These are phyloP conservation scores for Aspergillus quadrilineatus DNA, from an alignment of 2,329 filamentous ascomycete species.

Conservation along the genomic window DNA sequence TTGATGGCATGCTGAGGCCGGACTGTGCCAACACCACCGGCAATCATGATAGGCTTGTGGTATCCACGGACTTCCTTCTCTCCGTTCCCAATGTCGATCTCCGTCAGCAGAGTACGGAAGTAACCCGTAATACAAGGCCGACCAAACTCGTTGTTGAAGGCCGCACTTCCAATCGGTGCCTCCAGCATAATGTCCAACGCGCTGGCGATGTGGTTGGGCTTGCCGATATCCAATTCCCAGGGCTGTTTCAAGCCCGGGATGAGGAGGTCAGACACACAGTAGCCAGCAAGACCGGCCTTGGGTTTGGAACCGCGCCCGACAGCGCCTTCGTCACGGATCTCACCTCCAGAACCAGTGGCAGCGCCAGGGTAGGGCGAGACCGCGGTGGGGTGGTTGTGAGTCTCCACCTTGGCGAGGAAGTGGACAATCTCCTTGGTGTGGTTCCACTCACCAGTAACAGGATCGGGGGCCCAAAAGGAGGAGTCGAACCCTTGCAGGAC, in stretches of 20 bases:
- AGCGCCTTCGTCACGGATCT: conserved; percentile 92
- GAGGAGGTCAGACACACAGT: conserved; percentile 90
- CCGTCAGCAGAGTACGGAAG: conserved; percentile 83
- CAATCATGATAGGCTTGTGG: conserved; percentile 98
- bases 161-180: conserved; percentile 88
- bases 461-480: conserved; percentile 83
- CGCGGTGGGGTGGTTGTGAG: conserved; percentile 94
- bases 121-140: conserved; percentile 84
- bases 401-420: conserved; percentile 91
- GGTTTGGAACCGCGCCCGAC: conserved; percentile 90
- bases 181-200: conserved; percentile 97
- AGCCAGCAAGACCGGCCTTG: conserved; percentile 87
- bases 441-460: conserved; percentile 82
- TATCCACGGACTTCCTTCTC: conserved; percentile 78
- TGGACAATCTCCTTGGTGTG: conserved; percentile 83
- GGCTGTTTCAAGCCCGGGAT: conserved; percentile 80
- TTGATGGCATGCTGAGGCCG: conserved; percentile 89
- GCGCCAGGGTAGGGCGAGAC: conserved; percentile 92
- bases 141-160: conserved; percentile 98
- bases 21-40: conserved; percentile 90
- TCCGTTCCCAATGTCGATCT: conserved; percentile 60
- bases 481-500: conserved; percentile 73
- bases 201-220: conserved; percentile 87
- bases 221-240: conserved; percentile 90
- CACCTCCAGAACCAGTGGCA: conserved; percentile 90